Evolutionary conservation across 2,329 filamentous ascomycete species (phyloP), one percentile per base, ranked within the genome.

Genomic region (Phoma herbarum): DNA sequence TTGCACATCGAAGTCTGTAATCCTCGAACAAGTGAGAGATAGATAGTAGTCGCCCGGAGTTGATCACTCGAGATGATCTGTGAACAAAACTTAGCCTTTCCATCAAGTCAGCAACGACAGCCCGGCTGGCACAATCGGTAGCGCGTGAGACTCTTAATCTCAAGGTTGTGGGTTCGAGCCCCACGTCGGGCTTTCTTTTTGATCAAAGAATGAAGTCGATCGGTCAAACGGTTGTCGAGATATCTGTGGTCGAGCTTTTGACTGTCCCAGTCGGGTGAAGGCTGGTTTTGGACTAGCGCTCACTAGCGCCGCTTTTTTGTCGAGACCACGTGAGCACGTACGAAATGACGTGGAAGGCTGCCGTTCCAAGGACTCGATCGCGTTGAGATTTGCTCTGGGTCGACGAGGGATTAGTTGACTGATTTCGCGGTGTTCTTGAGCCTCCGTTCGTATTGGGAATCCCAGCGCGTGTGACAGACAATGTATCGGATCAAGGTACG

Each of bases 61-160:
- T n/a, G n/a, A n/a, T n/a, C n/a, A n/a, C n/a, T n/a, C n/a, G n/a
- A n/a, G n/a, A n/a, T n/a, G n/a, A n/a, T n/a, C n/a, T n/a, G n/a
- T n/a, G n/a, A n/a, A n/a, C n/a, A n/a, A 18, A 31, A n/a, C 5
- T 14, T 4, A 22, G 11, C 3, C 20, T 11, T 11, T 28, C 5
- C n/a, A 46, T 23, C n/a, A 46, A 26, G 22, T 7, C 3, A 23
- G 26, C 16, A 45, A 20, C 39, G 31, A 46, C 23, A 25, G 51
- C 51, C 51, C 51, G 51, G 51, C 51, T 53, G 51, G 51, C 51
- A 53, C 51, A 53, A 53, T 53, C 51, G 51, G 51, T 53, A 53
- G 51, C 51, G 51, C 51, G 51, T 53, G 51, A 53, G 51, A 53
- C 51, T 53, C 51, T 53, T 53, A 53, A 53, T 53, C 51, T 53